phyloP scores from a whole-genome alignment of 768 basidiomycete genomes.

The Suillus cothurnatus region DNA sequence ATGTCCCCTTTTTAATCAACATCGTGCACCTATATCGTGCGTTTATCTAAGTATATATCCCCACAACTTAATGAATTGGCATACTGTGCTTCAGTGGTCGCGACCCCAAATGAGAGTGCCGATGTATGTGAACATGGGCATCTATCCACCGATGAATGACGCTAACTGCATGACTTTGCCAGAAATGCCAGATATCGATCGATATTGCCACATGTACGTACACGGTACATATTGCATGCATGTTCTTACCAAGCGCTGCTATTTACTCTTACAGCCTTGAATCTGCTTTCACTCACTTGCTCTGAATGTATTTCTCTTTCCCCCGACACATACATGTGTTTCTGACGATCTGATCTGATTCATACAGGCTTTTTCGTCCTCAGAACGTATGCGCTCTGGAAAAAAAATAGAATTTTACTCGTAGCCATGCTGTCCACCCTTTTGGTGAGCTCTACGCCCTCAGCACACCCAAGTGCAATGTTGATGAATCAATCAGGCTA shows the following conservation, averaged over 20 bases:
- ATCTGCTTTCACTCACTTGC: background rate
- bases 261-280: background rate
- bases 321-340: background rate
- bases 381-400: background rate
- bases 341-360: background rate
- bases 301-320: background rate
- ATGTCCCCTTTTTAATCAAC: background rate
- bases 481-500: background rate
- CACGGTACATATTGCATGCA: background rate
- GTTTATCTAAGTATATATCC: background rate
- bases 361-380: background rate
- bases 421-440: background rate
- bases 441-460: background rate
- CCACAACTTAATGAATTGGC: background rate
- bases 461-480: background rate
- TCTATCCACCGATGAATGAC: background rate
- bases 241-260: background rate
- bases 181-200: background rate
- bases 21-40: background rate
- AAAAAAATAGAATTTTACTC: background rate
- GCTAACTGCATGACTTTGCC: background rate
- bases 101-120: no score
- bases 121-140: background rate
- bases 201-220: background rate
- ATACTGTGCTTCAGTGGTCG: background rate